phyloP scores from a whole-genome alignment of 2,329 filamentous ascomycete species.

The Trichoderma atrobrunneum region DNA sequence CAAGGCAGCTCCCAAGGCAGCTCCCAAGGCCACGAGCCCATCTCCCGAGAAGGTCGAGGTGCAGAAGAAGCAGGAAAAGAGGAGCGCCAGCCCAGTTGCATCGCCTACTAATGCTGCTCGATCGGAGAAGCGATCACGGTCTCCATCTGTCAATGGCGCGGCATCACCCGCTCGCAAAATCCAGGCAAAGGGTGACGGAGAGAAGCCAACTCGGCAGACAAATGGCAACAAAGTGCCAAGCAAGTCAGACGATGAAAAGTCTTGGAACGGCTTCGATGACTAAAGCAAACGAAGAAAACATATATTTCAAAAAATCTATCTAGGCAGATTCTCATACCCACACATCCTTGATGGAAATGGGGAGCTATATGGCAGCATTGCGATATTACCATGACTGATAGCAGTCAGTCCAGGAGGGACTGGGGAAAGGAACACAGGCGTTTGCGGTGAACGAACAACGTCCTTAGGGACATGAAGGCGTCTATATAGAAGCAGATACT shows the following conservation, averaged over 20 bases:
- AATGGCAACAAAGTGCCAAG: conserved; percentile 10
- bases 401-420: neutral
- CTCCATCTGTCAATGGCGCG: conserved; percentile 26
- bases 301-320: neutral
- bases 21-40: conserved; percentile 26
- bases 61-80: conserved; percentile 16
- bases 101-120: conserved; percentile 1
- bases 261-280: conserved; percentile 44
- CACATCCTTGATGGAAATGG: neutral
- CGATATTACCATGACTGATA: neutral
- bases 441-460: neutral
- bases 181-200: conserved; percentile 24
- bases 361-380: neutral
- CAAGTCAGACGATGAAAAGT: conserved; percentile 40
- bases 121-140: conserved; percentile 33
- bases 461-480: neutral
- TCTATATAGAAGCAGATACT: neutral
- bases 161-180: conserved; percentile 33
- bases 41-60: conserved; percentile 23
- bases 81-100: conserved; percentile 17
- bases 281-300: conserved; percentile 22
- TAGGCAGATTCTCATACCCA: neutral
- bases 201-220: conserved; percentile 21
- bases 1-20: conserved; percentile 8
- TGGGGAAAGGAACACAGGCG: neutral